Conservation (phyloP, 2,329 filamentous ascomycete genomes). For the Cercospora zeina region DNA sequence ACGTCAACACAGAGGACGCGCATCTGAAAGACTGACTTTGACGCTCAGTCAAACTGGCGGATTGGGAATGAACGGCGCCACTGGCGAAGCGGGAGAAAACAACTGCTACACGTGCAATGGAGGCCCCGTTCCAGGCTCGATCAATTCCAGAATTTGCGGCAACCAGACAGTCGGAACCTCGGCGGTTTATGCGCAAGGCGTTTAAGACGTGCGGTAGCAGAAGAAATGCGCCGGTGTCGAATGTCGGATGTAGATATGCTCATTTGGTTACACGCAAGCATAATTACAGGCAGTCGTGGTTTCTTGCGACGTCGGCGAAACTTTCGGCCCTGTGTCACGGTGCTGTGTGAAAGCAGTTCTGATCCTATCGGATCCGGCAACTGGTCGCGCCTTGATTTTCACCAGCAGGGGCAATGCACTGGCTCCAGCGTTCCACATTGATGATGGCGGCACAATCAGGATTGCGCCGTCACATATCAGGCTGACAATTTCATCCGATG, state of each 20-base stretch:
- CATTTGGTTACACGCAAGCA: not conserved
- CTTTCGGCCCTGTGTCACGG: not conserved
- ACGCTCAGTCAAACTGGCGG: conserved; percentile 10
- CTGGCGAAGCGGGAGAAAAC: conserved; percentile 32
- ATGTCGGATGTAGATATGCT: conserved; percentile 9
- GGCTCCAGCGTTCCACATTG: not conserved
- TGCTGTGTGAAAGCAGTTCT: not conserved
- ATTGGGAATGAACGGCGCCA: conserved; percentile 9
- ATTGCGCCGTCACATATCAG: not conserved
- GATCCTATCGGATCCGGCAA: not conserved
- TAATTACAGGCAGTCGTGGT: not conserved
- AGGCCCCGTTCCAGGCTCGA: conserved; percentile 18
- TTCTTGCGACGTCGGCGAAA: not conserved
- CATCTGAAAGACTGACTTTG: not conserved
- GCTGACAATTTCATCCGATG: no score
- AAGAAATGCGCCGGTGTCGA: not conserved
- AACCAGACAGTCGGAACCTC: conserved; percentile 33
- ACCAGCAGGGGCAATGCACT: not conserved
- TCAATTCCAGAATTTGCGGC: conserved; percentile 34
- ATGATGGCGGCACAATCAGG: no score
- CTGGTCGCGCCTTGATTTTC: not conserved
- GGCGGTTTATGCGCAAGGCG: conserved; percentile 36
- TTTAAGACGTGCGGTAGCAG: conserved; percentile 17
- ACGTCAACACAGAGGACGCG: no score
- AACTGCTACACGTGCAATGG: conserved; percentile 36